Evolutionary conservation across 345 rosid species (phyloP).

Genomic region (Aquilaria sinensis): DNA sequence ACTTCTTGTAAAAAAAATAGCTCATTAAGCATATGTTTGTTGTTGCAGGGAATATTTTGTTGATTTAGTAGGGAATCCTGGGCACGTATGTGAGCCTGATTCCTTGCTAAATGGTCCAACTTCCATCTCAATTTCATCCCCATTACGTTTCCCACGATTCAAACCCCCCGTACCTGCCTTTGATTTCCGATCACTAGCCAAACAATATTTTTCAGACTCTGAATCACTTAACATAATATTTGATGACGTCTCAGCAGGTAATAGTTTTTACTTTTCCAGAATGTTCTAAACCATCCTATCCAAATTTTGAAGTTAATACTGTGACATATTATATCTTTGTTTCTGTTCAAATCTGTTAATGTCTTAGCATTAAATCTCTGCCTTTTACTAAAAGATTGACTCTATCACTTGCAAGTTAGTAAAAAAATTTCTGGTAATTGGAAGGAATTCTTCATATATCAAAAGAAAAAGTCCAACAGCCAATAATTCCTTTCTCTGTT

Average conservation of each 20-base stretch:
- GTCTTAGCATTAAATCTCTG: too few relatives aligned
- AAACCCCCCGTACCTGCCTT: conserved; percentile 57
- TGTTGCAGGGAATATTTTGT: conserved; percentile 88
- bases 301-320: conserved; percentile 7
- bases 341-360: not conserved
- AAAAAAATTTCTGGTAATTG: too few relatives aligned
- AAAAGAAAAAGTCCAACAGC: too few relatives aligned
- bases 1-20: not conserved
- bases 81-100: conserved; percentile 83
- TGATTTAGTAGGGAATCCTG: conserved; percentile 92
- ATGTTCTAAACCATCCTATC: not conserved
- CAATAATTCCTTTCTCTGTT: too few relatives aligned
- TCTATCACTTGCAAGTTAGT: too few relatives aligned
- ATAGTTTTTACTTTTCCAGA: conserved; percentile 2
- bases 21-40: conserved; percentile 23
- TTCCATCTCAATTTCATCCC: conserved; percentile 88
- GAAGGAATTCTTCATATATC: too few relatives aligned
- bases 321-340: not conserved
- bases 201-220: conserved; percentile 79
- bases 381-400: too few relatives aligned
- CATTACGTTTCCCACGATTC: conserved; percentile 85
- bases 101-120: conserved; percentile 97
- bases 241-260: conserved; percentile 75
- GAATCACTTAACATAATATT: conserved; percentile 77
- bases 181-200: conserved; percentile 84